Base-by-base conservation (phyloP, 352 stramenopile species). In the Pythium phragmiticola region DNA sequence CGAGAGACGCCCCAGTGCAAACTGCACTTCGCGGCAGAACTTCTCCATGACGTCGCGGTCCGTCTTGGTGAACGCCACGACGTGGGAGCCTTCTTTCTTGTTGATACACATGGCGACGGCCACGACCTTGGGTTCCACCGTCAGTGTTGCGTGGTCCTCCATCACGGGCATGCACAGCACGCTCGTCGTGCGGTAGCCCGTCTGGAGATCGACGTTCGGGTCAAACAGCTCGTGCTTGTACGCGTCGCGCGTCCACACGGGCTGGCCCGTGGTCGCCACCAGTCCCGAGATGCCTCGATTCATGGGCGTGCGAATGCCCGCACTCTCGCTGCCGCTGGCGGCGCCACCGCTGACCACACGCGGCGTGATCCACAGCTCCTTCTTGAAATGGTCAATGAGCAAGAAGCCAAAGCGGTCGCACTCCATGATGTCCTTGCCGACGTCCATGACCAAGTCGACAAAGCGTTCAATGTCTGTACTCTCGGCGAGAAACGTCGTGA, bases 81-180 rank as follows among this genome's bases (percentile, higher is more conserved):
- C 72, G 30, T 88, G 82, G 5, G 68, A 60, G 11, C 82, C 77
- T 63, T 88, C 78, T 39, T 85, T 81, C 57, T 98, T 98, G 72
- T 98, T 97, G 66, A 97, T 94, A 60, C 90, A 93, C 80, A 96
- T 89, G n/a, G 81, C 78, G 39, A 87, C 78, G 2, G 81, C 81
- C 16, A 90, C 81, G 51, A 84, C 76, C 46, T 89, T 89, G 0
- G 73, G 70, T 4, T 14, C 7, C 28, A 64, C 72, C 3, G 75
- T 63, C 19, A 30, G 26, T 30, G 64, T 73, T 2, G 75, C 73
- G 57, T 88, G 74, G 41, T 90, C 81, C 52, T 90, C 81, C 55
- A 88, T 82, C 17, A 95, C 72, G 5, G 84, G 83, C 77, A 89
- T 80, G 49, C 77, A 87, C 53, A 94, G 65, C 7, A 92, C 75